Percentiles rank a stretch among this genome's conserved stretches.
These are phyloP conservation scores for Coprinopsis strossmayeri DNA, from an alignment of 768 basidiomycete genomes.

Conservation along the genomic window DNA sequence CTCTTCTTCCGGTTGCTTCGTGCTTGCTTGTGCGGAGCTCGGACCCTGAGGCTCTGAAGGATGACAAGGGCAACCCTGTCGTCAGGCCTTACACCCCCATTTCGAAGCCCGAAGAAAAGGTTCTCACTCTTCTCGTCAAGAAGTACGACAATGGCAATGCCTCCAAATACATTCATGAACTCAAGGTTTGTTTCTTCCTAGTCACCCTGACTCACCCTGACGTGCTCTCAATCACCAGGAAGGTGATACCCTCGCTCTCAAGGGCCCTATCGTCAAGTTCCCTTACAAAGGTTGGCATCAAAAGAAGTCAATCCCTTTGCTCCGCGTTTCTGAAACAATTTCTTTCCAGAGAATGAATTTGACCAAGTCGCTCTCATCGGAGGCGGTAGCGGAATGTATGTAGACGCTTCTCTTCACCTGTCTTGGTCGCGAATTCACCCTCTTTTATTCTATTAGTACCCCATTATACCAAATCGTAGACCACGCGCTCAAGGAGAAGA, in stretches of 20 bases:
- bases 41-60: constrained; percentile 54
- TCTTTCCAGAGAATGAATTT: constrained; percentile 63
- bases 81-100: constrained; percentile 92
- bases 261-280: constrained; percentile 89
- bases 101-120: constrained; percentile 66
- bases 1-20: constrained; percentile 73
- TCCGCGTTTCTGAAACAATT: not conserved
- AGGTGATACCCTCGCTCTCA: constrained; percentile 79
- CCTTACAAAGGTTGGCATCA: constrained; percentile 61
- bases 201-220: constrained; percentile 2
- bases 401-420: constrained; percentile 11
- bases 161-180: constrained; percentile 73
- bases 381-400: constrained; percentile 90
- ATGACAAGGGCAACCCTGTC: constrained; percentile 81
- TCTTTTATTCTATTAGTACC: constrained; percentile 53
- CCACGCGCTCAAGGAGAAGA: constrained; percentile 62
- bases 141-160: constrained; percentile 77
- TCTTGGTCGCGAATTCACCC: no score
- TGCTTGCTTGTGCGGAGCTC: constrained; percentile 75
- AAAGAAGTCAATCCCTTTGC: not conserved
- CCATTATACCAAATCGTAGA: constrained; percentile 79
- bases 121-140: constrained; percentile 80
- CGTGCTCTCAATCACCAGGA: constrained; percentile 26
- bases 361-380: constrained; percentile 86
- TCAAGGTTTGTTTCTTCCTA: constrained; percentile 41